A percentile compares a stretch with the other conserved stretches of the same genome.
Conservation (phyloP, 176 grass and related monocot genomes). For the Oryza longistaminata region DNA sequence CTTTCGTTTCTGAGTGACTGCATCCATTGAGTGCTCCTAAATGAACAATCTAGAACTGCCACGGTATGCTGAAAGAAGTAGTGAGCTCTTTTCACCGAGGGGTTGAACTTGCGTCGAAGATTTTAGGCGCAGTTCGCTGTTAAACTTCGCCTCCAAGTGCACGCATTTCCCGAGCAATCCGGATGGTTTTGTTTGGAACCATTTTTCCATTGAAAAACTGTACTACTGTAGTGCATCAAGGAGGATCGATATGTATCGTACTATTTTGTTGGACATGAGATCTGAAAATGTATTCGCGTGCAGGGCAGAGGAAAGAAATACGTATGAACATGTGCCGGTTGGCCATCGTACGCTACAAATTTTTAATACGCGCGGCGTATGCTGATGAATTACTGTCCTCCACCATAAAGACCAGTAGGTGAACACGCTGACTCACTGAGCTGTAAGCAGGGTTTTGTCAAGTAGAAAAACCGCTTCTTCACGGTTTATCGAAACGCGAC, state of each 20-base stretch:
- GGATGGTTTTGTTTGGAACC: neutral
- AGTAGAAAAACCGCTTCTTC: too few species aligned
- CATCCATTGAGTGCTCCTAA: slow-evolving; percentile 28
- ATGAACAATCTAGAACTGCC: neutral
- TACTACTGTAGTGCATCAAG: neutral
- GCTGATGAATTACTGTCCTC: neutral
- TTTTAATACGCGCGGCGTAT: neutral
- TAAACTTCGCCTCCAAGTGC: neutral
- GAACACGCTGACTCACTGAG: neutral
- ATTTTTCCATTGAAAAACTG: neutral
- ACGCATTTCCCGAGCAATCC: neutral
- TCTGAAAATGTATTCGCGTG: slow-evolving; percentile 16
- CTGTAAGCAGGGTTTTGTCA: neutral
- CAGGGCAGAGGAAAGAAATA: neutral
- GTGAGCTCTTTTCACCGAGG: neutral
- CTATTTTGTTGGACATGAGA: neutral
- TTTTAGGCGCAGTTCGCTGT: neutral
- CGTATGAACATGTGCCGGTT: neutral
- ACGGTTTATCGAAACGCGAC: too few species aligned
- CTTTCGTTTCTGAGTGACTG: slow-evolving; percentile 51
- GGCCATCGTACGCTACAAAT: neutral
- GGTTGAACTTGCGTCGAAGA: slow-evolving; percentile 15
- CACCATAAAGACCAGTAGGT: neutral
- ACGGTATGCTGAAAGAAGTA: neutral
- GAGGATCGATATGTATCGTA: neutral